Evolutionary conservation across 805 yeast species (phyloP).

Genomic region (Yamadazyma insecticola): DNA sequence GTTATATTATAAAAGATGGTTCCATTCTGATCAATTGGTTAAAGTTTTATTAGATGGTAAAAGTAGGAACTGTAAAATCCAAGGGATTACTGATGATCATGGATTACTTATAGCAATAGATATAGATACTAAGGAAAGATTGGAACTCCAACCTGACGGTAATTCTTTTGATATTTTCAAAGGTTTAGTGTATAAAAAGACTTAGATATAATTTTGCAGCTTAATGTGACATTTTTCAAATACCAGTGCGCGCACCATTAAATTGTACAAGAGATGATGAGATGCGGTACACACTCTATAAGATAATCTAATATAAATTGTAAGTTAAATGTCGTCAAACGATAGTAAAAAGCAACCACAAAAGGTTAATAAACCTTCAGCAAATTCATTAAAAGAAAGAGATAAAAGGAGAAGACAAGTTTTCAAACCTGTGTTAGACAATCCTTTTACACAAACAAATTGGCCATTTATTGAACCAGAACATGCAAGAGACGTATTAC

Average conservation of each 20-base stretch:
- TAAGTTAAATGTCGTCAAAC: background rate
- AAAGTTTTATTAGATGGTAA: conserved; percentile 56
- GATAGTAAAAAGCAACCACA: too few relatives aligned
- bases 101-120: conserved; percentile 82
- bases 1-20: conserved; percentile 78
- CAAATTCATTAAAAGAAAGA: conserved; percentile 40
- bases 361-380: conserved; percentile 8
- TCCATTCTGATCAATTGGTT: conserved; percentile 66
- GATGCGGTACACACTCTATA: too few relatives aligned
- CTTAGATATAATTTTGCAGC: too few relatives aligned
- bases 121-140: conserved; percentile 52
- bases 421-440: conserved; percentile 60
- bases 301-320: background rate
- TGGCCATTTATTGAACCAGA: conserved; percentile 41
- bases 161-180: conserved; percentile 93
- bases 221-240: too few relatives aligned
- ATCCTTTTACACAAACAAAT: conserved; percentile 51
- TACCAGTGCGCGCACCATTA: too few relatives aligned
- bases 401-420: conserved; percentile 52
- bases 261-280: too few relatives aligned
- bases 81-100: conserved; percentile 80
- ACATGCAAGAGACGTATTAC: conserved; percentile 32
- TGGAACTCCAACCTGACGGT: conserved; percentile 92
- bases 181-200: conserved; percentile 63
- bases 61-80: conserved; percentile 52